These are phyloP conservation scores for Thalassiosira hispida DNA, from an alignment of 352 stramenopile species.

Conservation along the genomic window DNA sequence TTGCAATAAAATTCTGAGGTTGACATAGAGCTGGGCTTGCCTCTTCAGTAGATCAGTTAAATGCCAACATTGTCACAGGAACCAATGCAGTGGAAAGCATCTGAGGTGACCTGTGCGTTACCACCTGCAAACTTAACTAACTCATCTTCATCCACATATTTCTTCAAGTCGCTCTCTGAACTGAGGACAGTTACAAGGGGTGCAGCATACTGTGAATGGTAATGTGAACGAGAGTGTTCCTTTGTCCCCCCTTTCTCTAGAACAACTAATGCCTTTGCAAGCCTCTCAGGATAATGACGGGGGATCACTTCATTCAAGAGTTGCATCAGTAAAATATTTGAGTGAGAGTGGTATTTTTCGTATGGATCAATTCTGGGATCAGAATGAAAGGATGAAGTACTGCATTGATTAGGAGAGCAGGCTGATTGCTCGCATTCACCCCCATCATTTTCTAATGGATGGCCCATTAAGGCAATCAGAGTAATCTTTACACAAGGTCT, in stretches of 20 bases:
- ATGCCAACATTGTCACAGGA: no score
- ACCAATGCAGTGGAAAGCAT: slow-evolving; percentile 20
- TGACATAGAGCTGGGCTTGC: no score
- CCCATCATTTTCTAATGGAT: background rate
- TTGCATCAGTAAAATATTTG: slow-evolving; percentile 47
- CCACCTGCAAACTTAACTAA: slow-evolving; percentile 62
- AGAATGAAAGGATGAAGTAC: background rate
- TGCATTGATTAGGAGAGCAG: no score
- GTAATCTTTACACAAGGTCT: slow-evolving; percentile 28
- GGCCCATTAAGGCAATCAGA: slow-evolving; percentile 14
- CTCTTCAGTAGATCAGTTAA: no score
- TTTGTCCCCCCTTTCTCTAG: slow-evolving; percentile 39
- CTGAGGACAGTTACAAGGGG: slow-evolving; percentile 54
- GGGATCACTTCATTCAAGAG: slow-evolving; percentile 48
- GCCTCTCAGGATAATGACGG: slow-evolving; percentile 68
- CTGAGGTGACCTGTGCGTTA: slow-evolving; percentile 25
- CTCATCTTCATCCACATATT: slow-evolving; percentile 54
- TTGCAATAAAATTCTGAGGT: no score
- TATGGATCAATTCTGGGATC: slow-evolving; percentile 13
- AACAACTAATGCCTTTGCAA: slow-evolving; percentile 59
- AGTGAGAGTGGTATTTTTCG: slow-evolving; percentile 58
- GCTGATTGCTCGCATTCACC: background rate
- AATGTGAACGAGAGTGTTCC: background rate
- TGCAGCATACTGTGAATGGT: slow-evolving; percentile 27
- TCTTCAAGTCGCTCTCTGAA: slow-evolving; percentile 42